A percentile compares a stretch with the other conserved stretches of the same genome.
These are phyloP conservation scores for Macrophomina pseudophaseolina DNA, from an alignment of 2,329 filamentous ascomycete species.

Conservation along the genomic window DNA sequence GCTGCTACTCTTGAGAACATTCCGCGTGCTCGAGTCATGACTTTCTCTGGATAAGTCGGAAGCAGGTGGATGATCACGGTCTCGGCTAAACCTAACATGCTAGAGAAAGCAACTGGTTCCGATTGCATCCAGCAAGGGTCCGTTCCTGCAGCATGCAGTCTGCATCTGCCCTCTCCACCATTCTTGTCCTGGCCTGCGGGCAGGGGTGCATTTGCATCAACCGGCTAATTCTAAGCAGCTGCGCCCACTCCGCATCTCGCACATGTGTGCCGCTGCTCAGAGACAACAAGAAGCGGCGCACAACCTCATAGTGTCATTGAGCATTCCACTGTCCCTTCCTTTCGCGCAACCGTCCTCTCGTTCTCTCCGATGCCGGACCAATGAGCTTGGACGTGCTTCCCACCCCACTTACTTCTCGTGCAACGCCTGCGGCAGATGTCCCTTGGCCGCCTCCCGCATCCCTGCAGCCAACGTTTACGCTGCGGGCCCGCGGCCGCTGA, in stretches of 20 bases:
- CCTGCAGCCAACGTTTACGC: slow-evolving; percentile 12
- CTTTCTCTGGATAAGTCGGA: slow-evolving; percentile 3
- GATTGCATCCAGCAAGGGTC: slow-evolving; percentile 13
- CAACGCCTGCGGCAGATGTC: background rate
- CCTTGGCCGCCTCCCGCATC: background rate
- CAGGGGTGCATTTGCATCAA: slow-evolving; percentile 1
- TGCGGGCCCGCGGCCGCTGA: background rate
- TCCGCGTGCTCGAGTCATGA: background rate
- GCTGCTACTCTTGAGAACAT: background rate
- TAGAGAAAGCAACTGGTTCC: background rate
- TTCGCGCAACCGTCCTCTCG: background rate
- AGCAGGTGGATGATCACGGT: slow-evolving; percentile 3
- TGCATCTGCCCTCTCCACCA: slow-evolving; percentile 1
- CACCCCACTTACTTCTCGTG: slow-evolving; percentile 12
- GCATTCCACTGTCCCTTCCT: background rate
- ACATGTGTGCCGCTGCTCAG: slow-evolving; percentile 1
- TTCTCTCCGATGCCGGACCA: background rate
- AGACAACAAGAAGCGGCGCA: background rate
- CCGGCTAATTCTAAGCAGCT: slow-evolving; percentile 12
- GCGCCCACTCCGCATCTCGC: slow-evolving; percentile 5
- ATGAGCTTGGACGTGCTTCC: slow-evolving; percentile 8
- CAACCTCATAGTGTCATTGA: background rate
- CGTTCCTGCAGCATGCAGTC: slow-evolving; percentile 19
- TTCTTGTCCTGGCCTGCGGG: background rate
- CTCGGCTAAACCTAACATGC: background rate